Conservation (phyloP, 768 basidiomycete species). For the Lentinus tigrinus region DNA sequence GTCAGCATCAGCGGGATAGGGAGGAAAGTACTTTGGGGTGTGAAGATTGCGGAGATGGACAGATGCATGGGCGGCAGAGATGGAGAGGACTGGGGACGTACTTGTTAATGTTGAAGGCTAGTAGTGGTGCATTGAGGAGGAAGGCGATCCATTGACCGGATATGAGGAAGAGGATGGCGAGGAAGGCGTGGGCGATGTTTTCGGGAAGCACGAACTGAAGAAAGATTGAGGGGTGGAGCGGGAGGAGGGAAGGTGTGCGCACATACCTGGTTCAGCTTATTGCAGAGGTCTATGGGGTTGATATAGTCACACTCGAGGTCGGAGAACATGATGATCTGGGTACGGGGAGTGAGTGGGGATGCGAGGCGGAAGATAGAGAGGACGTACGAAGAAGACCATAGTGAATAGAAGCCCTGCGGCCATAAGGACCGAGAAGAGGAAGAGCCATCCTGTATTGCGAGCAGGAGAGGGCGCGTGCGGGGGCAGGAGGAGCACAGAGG, state of each 20-base stretch:
- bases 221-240: background rate
- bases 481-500: no score
- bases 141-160: conserved; percentile 96
- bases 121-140: conserved; percentile 83
- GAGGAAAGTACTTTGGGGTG: background rate
- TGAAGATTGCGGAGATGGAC: no score
- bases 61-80: background rate
- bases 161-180: conserved; percentile 87
- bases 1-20: background rate
- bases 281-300: conserved; percentile 99
- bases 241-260: background rate
- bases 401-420: conserved; percentile 95
- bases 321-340: conserved; percentile 99
- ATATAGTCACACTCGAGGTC: conserved; percentile 99
- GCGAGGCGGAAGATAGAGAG: background rate
- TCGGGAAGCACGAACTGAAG: conserved; percentile 95
- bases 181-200: conserved; percentile 91
- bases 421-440: conserved; percentile 94
- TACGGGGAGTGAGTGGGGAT: background rate
- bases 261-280: conserved; percentile 94
- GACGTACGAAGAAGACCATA: conserved; percentile 97
- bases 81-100: conserved; percentile 37
- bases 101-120: conserved; percentile 95
- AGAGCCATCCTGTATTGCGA: conserved; percentile 98
- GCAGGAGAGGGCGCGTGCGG: no score